Percentiles rank a stretch among this genome's conserved stretches.
phyloP scores from a whole-genome alignment of 208 protist species.

The Angomonas ambiguus region DNA sequence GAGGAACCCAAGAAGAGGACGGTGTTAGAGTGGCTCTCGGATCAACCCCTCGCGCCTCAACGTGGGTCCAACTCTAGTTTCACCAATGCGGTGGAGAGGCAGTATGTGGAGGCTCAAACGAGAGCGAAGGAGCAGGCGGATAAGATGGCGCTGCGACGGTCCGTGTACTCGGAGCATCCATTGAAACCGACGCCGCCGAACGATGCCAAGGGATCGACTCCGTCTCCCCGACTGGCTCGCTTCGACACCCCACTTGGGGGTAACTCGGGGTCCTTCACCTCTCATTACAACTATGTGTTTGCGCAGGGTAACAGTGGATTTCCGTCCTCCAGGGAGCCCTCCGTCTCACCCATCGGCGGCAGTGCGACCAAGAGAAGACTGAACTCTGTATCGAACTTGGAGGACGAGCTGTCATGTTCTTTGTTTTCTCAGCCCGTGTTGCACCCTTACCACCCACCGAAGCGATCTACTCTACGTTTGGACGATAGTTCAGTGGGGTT shows the following conservation, averaged over 20 bases:
- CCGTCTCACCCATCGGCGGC: neutral
- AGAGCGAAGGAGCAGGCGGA: neutral
- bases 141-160: neutral
- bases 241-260: neutral
- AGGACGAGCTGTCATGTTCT: neutral
- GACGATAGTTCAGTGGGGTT: neutral
- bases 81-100: neutral
- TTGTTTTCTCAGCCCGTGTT: neutral
- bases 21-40: conserved; percentile 3
- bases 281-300: neutral
- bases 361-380: neutral
- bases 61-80: neutral
- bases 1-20: conserved; percentile 6
- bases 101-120: neutral
- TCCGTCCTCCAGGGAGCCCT: neutral
- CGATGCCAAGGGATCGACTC: neutral
- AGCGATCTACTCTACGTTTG: neutral
- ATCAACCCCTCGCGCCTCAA: neutral
- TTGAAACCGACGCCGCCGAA: neutral
- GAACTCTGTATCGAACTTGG: neutral
- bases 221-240: neutral
- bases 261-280: neutral
- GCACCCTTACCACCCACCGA: neutral
- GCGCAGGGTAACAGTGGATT: neutral
- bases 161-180: neutral